Evolutionary conservation across 805 yeast species (phyloP).

Genomic region (Tetrapisispora arboricola): DNA sequence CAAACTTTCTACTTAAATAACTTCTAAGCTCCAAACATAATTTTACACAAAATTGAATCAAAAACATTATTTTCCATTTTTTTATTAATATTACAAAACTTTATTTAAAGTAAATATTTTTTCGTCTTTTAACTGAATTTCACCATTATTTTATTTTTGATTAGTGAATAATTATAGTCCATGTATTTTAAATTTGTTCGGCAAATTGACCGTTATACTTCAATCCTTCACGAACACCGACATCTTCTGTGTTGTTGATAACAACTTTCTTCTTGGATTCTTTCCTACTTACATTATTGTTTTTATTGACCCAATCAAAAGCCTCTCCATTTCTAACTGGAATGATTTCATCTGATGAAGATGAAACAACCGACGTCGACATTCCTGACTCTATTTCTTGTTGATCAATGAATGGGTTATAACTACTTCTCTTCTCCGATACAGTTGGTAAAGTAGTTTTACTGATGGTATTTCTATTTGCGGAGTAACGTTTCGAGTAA

Average conservation of each 20-base stretch:
- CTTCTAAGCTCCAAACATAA: too few species aligned
- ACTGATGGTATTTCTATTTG: constrained; percentile 1
- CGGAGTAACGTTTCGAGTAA: not conserved
- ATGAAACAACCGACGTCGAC: constrained; percentile 10
- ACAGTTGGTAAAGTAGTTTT: constrained; percentile 8
- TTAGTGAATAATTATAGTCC: not conserved
- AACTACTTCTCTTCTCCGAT: constrained; percentile 7
- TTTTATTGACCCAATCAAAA: constrained; percentile 24
- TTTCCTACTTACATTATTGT: constrained; percentile 13
- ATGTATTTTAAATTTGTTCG: constrained; percentile 14
- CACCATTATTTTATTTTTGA: too few species aligned
- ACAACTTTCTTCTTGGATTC: constrained; percentile 30
- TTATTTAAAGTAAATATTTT: not conserved
- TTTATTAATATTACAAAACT: constrained; percentile 1
- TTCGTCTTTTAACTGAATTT: too few species aligned
- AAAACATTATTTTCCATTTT: too few species aligned
- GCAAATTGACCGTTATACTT: constrained; percentile 26
- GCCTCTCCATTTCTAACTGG: constrained; percentile 27
- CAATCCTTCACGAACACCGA: constrained; percentile 25
- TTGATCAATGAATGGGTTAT: not conserved
- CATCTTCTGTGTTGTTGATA: constrained; percentile 28
- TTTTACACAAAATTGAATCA: too few species aligned
- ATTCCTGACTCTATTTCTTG: not conserved
- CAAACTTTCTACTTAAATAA: too few species aligned
- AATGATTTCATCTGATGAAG: constrained; percentile 25